phyloP scores from a whole-genome alignment of 2,329 filamentous ascomycete species.

The Diaporthe sp. region DNA sequence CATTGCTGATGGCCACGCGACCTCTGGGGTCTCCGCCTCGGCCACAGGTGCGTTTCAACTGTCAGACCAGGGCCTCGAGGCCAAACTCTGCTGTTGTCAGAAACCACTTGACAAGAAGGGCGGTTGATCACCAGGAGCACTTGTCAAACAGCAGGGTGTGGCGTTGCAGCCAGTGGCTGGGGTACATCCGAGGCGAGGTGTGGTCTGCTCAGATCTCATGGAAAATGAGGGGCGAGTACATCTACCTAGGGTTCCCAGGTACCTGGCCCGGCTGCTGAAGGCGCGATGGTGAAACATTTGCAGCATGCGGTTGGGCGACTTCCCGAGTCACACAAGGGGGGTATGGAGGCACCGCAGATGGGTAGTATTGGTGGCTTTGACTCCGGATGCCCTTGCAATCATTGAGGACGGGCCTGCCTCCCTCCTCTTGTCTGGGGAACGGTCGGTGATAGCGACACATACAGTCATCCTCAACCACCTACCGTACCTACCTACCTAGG shows the following conservation, averaged over 20 bases:
- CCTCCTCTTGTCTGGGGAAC: slow-evolving; percentile 10
- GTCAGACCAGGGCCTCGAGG: slow-evolving; percentile 18
- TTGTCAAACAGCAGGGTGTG: slow-evolving; percentile 6
- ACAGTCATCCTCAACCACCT: not conserved
- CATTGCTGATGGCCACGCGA: not conserved
- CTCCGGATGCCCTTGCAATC: slow-evolving; percentile 7
- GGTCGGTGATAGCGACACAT: slow-evolving; percentile 13
- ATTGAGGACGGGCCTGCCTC: slow-evolving; percentile 1
- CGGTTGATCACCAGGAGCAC: slow-evolving; percentile 2
- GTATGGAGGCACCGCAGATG: not conserved
- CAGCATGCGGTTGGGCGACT: slow-evolving; percentile 27
- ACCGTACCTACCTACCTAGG: too few species aligned
- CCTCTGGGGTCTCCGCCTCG: not conserved
- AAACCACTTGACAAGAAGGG: not conserved
- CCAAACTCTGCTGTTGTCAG: slow-evolving; percentile 10
- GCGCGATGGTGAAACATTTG: slow-evolving; percentile 32
- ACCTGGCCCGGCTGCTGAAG: slow-evolving; percentile 3
- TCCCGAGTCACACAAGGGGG: slow-evolving; percentile 27
- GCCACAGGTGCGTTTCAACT: slow-evolving; percentile 24
- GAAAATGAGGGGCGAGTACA: slow-evolving; percentile 1
- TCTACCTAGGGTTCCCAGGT: not conserved
- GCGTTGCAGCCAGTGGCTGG: slow-evolving; percentile 2
- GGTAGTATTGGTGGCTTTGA: slow-evolving; percentile 11
- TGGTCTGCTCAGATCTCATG: not conserved
- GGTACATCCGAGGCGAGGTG: not conserved